Evolutionary conservation across 2,329 filamentous ascomycete species (phyloP), one percentile per base, ranked within the genome.

Genomic region (Zopfia rhizophila): DNA sequence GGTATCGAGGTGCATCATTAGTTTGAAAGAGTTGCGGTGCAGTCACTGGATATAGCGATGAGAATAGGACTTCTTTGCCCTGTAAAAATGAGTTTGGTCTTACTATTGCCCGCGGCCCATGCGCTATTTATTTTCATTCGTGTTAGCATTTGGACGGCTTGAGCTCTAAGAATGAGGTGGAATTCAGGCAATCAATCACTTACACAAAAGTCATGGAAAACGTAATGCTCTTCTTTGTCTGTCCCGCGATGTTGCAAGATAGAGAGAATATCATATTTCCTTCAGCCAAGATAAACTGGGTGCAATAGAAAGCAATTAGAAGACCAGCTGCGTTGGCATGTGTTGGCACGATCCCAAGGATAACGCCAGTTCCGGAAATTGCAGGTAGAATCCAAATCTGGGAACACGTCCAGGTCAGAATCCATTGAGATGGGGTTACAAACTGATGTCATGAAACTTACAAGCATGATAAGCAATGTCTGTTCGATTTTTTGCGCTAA

Each of bases 301-400:
- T 65, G 48, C 55, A 61, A 43, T 66, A 66, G 51, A 64, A 64
- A 0, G 57, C 57, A 10, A 63, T 59, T 6, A 66, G 51, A 3
- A 65, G 55, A 3, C 60, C 61, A 12, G 55, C 57, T 3, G 57
- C 35, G 24, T 51, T 60, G 5, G 33, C 19, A 4, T 24, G 32
- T 10, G 37, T 55, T 12, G 62, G 66, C 13, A 46, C 38, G 14
- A 63, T 48, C 2, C 37, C 50, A 41, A 58, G 55, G 27, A 63
- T 58, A 12, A 63, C 35, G 12, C 48, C 52, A 7, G 60, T 61
- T 11, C 63, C 58, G 19, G 53, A 45, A 18, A 66, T 51, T 2
- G 60, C 43, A 7, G 51, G 56, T 18, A 50, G 21, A 31, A 24
- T 21, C 32, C 44, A 38, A n/a, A 35, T 21, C 24, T 28, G 19